Evolutionary conservation across 129 eudicot species (phyloP).

Genomic region (Arctium minus): DNA sequence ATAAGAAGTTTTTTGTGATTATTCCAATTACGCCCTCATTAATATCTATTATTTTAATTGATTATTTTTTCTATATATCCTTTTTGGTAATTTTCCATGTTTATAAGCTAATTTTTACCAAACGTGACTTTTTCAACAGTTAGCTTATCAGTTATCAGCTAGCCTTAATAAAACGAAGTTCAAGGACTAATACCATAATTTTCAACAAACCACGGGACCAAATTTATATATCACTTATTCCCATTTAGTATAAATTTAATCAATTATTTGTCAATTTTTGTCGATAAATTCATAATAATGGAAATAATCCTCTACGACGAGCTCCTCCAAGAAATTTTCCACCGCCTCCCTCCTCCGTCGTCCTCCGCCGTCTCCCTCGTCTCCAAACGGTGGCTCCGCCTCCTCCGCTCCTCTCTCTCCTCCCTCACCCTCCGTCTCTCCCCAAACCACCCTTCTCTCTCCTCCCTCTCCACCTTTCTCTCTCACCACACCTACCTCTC

Average conservation of each 20-base stretch:
- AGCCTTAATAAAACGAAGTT: no score
- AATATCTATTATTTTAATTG: no score
- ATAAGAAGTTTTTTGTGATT: no score
- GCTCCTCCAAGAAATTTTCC: slow-evolving; percentile 78
- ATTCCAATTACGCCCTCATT: no score
- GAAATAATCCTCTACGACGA: slow-evolving; percentile 69
- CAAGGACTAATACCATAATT: background rate
- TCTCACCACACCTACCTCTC: slow-evolving; percentile 46
- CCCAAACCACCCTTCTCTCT: slow-evolving; percentile 24
- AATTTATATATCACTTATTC: background rate
- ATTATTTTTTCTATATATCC: no score
- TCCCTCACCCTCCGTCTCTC: slow-evolving; percentile 51
- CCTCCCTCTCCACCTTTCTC: slow-evolving; percentile 36
- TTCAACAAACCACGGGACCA: background rate
- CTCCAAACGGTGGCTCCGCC: slow-evolving; percentile 64
- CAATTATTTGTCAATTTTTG: background rate
- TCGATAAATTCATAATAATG: slow-evolving; percentile 28
- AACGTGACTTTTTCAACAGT: no score
- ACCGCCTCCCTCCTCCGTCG: slow-evolving; percentile 62
- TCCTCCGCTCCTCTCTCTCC: slow-evolving; percentile 55
- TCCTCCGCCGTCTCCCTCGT: slow-evolving; percentile 47
- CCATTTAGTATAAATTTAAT: background rate
- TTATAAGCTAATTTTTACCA: no score
- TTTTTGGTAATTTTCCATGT: no score
- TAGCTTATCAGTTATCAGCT: no score